These are phyloP conservation scores for Colletotrichum lindemuthianum DNA, from an alignment of 2,329 filamentous ascomycete genomes.

Conservation along the genomic window DNA sequence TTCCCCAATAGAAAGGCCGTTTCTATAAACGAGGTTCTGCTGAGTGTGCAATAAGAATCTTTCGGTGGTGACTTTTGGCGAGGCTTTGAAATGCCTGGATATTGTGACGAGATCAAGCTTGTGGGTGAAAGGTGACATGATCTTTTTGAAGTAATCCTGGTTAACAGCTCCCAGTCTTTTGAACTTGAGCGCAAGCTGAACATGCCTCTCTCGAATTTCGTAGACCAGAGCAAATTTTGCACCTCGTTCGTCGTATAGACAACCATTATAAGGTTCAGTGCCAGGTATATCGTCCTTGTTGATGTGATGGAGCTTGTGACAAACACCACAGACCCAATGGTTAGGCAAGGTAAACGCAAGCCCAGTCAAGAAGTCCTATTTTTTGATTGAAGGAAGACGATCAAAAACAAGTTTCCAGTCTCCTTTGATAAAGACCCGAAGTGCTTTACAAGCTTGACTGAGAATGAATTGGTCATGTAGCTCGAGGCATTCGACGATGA, in stretches of 20 bases:
- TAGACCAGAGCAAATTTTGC: neutral
- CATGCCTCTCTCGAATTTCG: conserved; percentile 4
- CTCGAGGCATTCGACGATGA: neutral
- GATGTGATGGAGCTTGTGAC: neutral
- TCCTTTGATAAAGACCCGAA: neutral
- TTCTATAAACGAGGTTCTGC: neutral
- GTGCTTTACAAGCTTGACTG: neutral
- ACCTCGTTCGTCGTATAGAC: neutral
- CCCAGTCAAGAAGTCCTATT: neutral
- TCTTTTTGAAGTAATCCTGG: neutral
- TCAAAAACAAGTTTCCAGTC: neutral
- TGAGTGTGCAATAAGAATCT: neutral
- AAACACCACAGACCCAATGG: conserved; percentile 5
- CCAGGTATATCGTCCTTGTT: neutral
- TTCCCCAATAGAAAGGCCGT: neutral
- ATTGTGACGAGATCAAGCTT: neutral
- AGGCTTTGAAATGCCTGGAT: neutral
- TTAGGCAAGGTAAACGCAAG: neutral
- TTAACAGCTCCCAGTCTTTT: neutral
- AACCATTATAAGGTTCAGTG: neutral
- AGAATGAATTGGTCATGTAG: conserved; percentile 10
- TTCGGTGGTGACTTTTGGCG: neutral
- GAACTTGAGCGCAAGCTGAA: conserved; percentile 5
- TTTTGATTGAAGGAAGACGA: neutral
- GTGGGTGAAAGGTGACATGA: neutral